A percentile compares a stretch with the other conserved stretches of the same genome.
phyloP scores from a whole-genome alignment of 169 alveolate genomes.

The Plasmodium vivax region DNA sequence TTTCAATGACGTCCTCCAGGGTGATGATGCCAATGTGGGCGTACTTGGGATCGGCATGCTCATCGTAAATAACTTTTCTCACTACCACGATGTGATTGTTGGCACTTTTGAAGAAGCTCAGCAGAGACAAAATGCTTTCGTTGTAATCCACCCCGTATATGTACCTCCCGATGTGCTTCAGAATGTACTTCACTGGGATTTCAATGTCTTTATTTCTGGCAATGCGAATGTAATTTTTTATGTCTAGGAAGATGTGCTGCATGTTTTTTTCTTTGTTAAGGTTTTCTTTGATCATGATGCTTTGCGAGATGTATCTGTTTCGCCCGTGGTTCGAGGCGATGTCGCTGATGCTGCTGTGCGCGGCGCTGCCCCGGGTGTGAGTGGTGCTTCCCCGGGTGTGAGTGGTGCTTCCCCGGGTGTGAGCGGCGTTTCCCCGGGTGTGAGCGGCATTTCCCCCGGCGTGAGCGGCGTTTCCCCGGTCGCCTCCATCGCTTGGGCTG shows the following conservation, averaged over 20 bases:
- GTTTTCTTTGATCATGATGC: conserved; percentile 46
- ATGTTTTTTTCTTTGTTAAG: conserved; percentile 68
- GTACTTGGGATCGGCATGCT: conserved; percentile 80
- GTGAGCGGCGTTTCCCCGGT: too few species aligned
- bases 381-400: too few species aligned
- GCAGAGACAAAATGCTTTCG: conserved; percentile 59
- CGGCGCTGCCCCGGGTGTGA: not conserved
- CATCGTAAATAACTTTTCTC: conserved; percentile 75
- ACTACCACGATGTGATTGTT: conserved; percentile 80
- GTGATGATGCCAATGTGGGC: conserved; percentile 83
- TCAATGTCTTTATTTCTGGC: conserved; percentile 37
- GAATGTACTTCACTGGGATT: conserved; percentile 59
- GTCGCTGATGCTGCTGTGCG: not conserved
- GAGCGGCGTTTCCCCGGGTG: too few species aligned
- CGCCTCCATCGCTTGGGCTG: not conserved
- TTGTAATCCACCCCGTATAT: conserved; percentile 64
- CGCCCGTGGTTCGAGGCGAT: not conserved
- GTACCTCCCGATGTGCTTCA: conserved; percentile 67
- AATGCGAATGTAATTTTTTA: conserved; percentile 45
- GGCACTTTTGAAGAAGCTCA: conserved; percentile 56
- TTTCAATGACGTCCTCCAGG: conserved; percentile 73
- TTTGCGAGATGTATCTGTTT: not conserved
- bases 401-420: too few species aligned
- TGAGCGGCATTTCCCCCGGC: too few species aligned
- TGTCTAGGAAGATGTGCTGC: conserved; percentile 33